Conservation (phyloP, 1,284 basidiomycete species). For the Rhodotorula sp. region DNA sequence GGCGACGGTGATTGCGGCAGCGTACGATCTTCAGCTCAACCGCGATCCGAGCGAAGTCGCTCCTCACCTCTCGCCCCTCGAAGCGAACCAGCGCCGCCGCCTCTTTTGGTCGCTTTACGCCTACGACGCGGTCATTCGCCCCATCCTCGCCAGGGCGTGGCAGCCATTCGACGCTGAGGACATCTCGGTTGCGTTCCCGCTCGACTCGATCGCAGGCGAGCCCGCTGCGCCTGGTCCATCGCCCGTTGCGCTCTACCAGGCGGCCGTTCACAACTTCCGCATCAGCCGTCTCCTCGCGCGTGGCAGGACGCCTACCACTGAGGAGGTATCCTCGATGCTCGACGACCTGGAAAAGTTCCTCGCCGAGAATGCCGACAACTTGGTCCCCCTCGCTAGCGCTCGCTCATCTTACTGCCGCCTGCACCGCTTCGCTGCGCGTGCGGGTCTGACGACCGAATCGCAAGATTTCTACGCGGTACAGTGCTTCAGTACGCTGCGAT, state of each 20-base stretch:
- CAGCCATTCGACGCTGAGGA: conserved; percentile 17
- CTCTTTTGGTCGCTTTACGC: conserved; percentile 26
- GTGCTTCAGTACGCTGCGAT: conserved; percentile 7
- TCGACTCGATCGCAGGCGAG: not conserved
- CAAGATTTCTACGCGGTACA: not conserved
- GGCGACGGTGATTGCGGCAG: not conserved
- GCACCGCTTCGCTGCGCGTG: conserved; percentile 3
- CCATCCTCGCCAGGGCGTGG: not conserved
- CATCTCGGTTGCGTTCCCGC: not conserved
- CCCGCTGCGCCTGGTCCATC: not conserved
- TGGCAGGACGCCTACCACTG: too few relatives aligned
- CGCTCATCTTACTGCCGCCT: conserved; percentile 10
- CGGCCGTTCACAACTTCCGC: conserved; percentile 8
- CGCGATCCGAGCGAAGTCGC: conserved; percentile 26
- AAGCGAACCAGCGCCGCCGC: conserved; percentile 19
- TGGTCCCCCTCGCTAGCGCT: not conserved
- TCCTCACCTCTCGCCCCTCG: not conserved
- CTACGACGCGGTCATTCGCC: conserved; percentile 6
- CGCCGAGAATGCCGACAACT: not conserved
- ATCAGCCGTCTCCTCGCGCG: not conserved
- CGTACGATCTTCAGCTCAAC: conserved; percentile 19
- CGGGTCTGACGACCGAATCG: not conserved
- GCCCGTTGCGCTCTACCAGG: not conserved
- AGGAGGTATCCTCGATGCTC: conserved; percentile 1
- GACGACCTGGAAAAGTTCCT: conserved; percentile 14